These are phyloP conservation scores for Citrullus mucosospermus DNA, from an alignment of 306 rosid genomes.

Conservation along the genomic window DNA sequence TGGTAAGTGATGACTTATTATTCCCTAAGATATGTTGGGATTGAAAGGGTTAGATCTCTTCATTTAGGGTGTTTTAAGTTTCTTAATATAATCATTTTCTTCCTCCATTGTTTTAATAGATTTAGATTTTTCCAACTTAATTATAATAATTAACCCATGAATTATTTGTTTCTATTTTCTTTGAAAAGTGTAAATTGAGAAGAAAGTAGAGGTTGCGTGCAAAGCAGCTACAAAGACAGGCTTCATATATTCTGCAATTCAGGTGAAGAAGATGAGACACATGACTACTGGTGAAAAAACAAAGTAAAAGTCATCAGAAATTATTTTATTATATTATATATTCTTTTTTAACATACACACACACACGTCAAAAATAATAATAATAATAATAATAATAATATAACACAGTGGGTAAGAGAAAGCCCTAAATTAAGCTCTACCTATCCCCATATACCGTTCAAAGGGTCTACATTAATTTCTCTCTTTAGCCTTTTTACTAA, in stretches of 20 bases:
- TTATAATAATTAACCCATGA: background rate
- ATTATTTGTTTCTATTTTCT: constrained; percentile 4
- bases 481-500: constrained; percentile 8
- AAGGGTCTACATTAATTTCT: constrained; percentile 8
- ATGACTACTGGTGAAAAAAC: background rate
- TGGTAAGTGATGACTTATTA: no score
- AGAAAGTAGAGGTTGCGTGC: constrained; percentile 1
- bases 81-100: background rate
- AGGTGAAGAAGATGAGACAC: background rate
- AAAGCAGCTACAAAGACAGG: background rate
- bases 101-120: background rate
- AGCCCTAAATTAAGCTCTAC: constrained; percentile 11
- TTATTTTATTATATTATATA: background rate
- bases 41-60: background rate
- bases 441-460: background rate
- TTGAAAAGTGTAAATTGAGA: background rate
- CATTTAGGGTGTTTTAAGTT: background rate
- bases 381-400: background rate
- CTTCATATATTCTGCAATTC: constrained; percentile 4
- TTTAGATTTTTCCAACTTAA: background rate
- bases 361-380: background rate
- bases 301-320: background rate
- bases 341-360: background rate
- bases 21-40: no score
- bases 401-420: background rate